Base-by-base conservation (phyloP, 352 stramenopile genomes). In the Globisporangium okanoganense region DNA sequence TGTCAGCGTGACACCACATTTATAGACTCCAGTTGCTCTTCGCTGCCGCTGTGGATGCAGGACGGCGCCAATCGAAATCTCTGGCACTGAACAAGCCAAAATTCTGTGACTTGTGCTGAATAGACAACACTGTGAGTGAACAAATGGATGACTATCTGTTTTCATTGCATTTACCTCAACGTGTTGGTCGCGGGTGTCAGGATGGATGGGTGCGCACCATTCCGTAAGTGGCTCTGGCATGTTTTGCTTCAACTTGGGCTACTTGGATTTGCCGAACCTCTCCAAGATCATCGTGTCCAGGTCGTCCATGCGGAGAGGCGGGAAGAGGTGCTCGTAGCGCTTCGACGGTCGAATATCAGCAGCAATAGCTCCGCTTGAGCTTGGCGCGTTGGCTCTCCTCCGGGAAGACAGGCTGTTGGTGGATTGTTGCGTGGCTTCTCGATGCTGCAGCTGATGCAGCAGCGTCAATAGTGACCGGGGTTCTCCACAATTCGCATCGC, bases 251-350 rank as follows among this genome's bases (percentile, higher is more conserved):
- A 24, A 25, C 16, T 10, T 20, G 10, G 0, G 18, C 41, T 27
- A 27, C 49, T 62, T 64, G 36, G 35, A 31, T 56, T 64, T 64
- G 12, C 57, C 22, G 13, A 67, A 69, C n/a, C 54, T 49, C 57
- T 74, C 33, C 50, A 59, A 33, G 40, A 82, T 70, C 62, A 70
- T 67, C 40, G 65, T 62, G 49, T 73, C 72, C n/a, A 82, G 35
- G 10, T 48, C 64, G 8, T 70, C 67, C 71, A 82, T 78, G 36
- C 72, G 62, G 31, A 85, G 55, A 13, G 73, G 61, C 16, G 75
- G 75, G 41, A 80, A 78, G 16, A 85, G 64, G 27, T 64, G 66
- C 31, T 78, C 74, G 44, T 77, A 80, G 14, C 58, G 66, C 52
- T 79, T 82, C 66, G 73, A 85, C 51, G 45, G 57, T 22, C 69